Evolutionary conservation across 2,329 filamentous ascomycete genomes (phyloP), one percentile per base, ranked within the genome.

Genomic region (Botryotinia calthae): DNA sequence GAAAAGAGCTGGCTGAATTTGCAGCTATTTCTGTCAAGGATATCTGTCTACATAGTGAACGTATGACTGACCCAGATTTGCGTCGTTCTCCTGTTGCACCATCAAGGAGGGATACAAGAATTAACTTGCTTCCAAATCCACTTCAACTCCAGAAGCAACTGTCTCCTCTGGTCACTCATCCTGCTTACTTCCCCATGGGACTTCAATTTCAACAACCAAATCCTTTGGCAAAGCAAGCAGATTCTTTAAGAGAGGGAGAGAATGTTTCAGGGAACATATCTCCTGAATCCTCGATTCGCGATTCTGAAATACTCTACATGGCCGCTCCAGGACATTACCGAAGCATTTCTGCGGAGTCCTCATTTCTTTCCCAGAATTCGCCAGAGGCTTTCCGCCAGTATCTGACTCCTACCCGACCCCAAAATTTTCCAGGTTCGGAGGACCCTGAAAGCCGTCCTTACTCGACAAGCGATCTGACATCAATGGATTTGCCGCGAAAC

Each of bases 1-100:
- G 78, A 14, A 74, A 76, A 28, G 79, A 79, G 48, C 74, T 82
- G n/a, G 76, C 76, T 48, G 79, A 79, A 64, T 80, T 78, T 75
- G 75, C 76, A 46, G 56, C 73, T 28, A 34, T 73, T 34, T 72
- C 73, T 2, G 73, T 76, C 72, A 72, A 48, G 22, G 76, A 78
- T 64, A 72, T 76, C 18, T 74, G 46, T 59, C 58, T 69, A 61
- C 74, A 73, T 62, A 67, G 42, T 56, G 63, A 71, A 61, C 61
- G 31, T 25, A 28, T 74, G 22, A 22, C 59, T 1, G 70, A 73
- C 37, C 31, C 73, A 9, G 73, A 73, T 44, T 72, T 75, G 59
- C 59, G 54, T 31, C 71, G 28, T 65, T 72, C 71, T 42, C 72
- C 66, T 12, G 67, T 71, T 48, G 71, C 66, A 54, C 72, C 70